Evolutionary conservation across 2,329 filamentous ascomycete genomes (phyloP).

Genomic region (Septoria petroselini): DNA sequence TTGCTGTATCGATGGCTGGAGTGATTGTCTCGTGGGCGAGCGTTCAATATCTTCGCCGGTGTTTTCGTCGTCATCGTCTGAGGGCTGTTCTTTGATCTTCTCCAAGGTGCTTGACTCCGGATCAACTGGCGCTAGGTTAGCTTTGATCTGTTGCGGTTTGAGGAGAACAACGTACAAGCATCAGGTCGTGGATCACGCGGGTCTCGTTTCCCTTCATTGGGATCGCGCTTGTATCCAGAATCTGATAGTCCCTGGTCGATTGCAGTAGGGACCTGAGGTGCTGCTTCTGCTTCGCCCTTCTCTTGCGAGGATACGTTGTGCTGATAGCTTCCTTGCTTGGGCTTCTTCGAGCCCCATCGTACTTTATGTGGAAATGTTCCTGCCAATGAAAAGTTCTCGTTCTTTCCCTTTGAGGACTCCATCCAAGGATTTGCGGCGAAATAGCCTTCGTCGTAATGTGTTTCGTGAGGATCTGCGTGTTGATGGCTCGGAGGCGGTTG

Average conservation of each 20-base stretch:
- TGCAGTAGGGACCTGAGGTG: slow-evolving; percentile 25
- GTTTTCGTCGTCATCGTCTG: neutral
- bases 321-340: slow-evolving; percentile 15
- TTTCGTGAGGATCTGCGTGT: slow-evolving; percentile 27
- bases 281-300: slow-evolving; percentile 29
- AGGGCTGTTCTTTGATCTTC: slow-evolving; percentile 6
- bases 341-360: slow-evolving; percentile 21
- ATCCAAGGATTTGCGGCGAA: slow-evolving; percentile 30
- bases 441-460: slow-evolving; percentile 31
- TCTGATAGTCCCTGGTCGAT: slow-evolving; percentile 8
- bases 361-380: slow-evolving; percentile 32
- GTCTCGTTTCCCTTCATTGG: slow-evolving; percentile 8
- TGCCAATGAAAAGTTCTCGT: slow-evolving; percentile 29
- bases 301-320: slow-evolving; percentile 13
- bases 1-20: slow-evolving; percentile 6
- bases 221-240: neutral
- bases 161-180: neutral
- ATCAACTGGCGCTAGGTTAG: slow-evolving; percentile 10
- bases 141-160: neutral
- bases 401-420: slow-evolving; percentile 20
- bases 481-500: slow-evolving; percentile 4
- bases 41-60: neutral
- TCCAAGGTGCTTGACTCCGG: slow-evolving; percentile 5
- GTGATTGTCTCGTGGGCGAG: neutral
- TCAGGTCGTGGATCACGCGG: slow-evolving; percentile 9